Base-by-base conservation (phyloP, 192 early-diverging fungal genomes). In the Rhizophagus prolifer region DNA sequence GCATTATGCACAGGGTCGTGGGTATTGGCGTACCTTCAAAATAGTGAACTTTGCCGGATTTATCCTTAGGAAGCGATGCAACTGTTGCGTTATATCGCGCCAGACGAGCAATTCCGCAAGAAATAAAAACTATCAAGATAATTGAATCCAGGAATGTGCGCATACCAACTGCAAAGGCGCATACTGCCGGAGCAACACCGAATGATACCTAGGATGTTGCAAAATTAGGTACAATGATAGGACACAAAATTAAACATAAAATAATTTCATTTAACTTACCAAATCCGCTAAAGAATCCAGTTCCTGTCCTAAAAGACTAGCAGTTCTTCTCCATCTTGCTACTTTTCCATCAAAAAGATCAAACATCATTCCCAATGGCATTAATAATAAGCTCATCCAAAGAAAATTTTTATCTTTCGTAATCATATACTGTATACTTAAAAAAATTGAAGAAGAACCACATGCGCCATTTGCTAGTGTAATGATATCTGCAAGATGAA, bases 21-120 rank as follows among this genome's bases (percentile, higher is more conserved):
- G 95, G 95, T 62, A 97, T 96, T 8, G 95, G 95, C 9, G 94
- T 94, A 36, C 95, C 95, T 80, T 97, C 93, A 83, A 95, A 97
- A 77, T 93, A 93, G 36, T 81, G 74, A 47, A 95, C 86, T 74
- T 96, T 96, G 47, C 95, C 95, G 12, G 84, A 85, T n/a, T 58
- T 65, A 62, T 95, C 95, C 41, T 91, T 92, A 21, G 92, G 91
- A 72, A 91, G 58, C 26, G 91, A 85, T 9, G 92, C 93, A 0
- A 95, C 91, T 0, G 95, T 95, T n/a, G 94, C 93, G 79, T 97
- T 97, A 85, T 90, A 97, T 16, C 95, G 83, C 1, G 95, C 95
- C 50, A 97, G 82, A 31, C 95, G 89, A 28, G 95, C 91, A 75
- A 94, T 90, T 34, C 92, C 93, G 72, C 93, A 94, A 62, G 88